phyloP scores from a whole-genome alignment of 495 filamentous ascomycete genomes.

The Talaromyces thailandensis region DNA sequence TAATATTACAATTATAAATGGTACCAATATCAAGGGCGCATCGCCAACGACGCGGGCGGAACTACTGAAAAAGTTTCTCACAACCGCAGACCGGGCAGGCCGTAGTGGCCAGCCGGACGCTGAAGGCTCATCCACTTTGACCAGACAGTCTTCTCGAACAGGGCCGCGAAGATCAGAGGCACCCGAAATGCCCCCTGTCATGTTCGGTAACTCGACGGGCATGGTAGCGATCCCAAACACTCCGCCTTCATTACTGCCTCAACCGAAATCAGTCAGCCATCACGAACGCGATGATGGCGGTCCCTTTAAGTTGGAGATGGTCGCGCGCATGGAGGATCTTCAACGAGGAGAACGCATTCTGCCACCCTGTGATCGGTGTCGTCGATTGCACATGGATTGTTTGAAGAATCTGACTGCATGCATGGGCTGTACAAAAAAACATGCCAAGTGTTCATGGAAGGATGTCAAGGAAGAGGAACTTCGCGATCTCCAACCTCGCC shows the following conservation, averaged over 20 bases:
- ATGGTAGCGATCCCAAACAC: constrained; percentile 44
- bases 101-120: constrained; percentile 23
- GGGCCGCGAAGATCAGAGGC: constrained; percentile 30
- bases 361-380: constrained; percentile 77
- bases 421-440: constrained; percentile 79
- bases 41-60: constrained; percentile 44
- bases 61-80: constrained; percentile 50
- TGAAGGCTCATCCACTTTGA: constrained; percentile 12
- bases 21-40: constrained; percentile 40
- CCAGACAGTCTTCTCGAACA: constrained; percentile 20
- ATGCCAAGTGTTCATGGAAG: constrained; percentile 78
- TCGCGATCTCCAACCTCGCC: constrained; percentile 15
- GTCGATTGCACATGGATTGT: constrained; percentile 71
- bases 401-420: constrained; percentile 80
- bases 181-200: constrained; percentile 17
- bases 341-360: constrained; percentile 60
- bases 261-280: constrained; percentile 32
- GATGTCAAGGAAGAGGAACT: constrained; percentile 66
- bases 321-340: constrained; percentile 65
- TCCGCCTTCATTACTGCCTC: constrained; percentile 40
- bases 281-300: constrained; percentile 51
- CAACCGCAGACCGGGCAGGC: constrained; percentile 40
- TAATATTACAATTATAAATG: constrained; percentile 41
- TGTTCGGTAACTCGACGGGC: constrained; percentile 28
- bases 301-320: constrained; percentile 57